Evolutionary conservation across 805 yeast species (phyloP).

Genomic region (fission yeast (Schizosaccharomyces pombe)): DNA sequence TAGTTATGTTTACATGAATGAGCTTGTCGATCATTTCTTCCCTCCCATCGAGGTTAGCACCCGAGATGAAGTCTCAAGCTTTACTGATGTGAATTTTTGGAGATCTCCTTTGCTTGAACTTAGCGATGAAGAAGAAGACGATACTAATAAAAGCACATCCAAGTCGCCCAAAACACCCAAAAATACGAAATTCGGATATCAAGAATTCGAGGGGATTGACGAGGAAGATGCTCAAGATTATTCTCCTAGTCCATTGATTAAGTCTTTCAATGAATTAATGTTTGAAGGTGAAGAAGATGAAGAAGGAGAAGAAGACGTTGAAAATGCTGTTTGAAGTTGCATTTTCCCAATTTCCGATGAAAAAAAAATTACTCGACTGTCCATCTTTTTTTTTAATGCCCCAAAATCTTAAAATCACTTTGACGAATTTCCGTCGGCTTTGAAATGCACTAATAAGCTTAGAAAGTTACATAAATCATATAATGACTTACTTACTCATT

Average conservation of each 20-base stretch:
- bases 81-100: slow-evolving; percentile 81
- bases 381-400: no score
- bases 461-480: no score
- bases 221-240: neutral
- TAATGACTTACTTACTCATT: no score
- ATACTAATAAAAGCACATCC: neutral
- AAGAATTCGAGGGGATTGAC: neutral
- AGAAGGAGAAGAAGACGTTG: neutral
- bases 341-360: no score
- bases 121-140: slow-evolving; percentile 14
- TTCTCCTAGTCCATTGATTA: no score
- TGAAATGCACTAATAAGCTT: no score
- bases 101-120: slow-evolving; percentile 47
- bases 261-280: no score
- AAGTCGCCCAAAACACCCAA: neutral
- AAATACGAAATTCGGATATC: neutral
- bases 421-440: no score
- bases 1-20: slow-evolving; percentile 72
- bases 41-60: slow-evolving; percentile 39
- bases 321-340: neutral
- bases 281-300: neutral
- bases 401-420: no score
- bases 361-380: no score
- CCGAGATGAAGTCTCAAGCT: slow-evolving; percentile 29
- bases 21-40: slow-evolving; percentile 88